A percentile compares a stretch with the other conserved stretches of the same genome.
These are phyloP conservation scores for Chalara sp. DNA, from an alignment of 2,329 filamentous ascomycete species.

Conservation along the genomic window DNA sequence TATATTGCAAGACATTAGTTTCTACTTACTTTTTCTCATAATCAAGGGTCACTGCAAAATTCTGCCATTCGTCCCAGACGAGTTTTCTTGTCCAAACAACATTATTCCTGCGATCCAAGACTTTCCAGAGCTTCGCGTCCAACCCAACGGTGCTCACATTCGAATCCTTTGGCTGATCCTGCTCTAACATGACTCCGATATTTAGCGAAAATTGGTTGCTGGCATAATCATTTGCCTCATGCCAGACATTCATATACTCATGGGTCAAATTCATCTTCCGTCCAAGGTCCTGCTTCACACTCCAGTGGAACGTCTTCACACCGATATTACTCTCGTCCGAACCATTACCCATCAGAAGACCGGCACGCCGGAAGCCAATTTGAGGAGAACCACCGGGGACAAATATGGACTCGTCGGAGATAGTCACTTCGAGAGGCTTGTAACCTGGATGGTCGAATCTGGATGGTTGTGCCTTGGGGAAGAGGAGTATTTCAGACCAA, in stretches of 20 bases:
- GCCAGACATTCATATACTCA: constrained; percentile 51
- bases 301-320: constrained; percentile 56
- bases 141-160: too few species aligned
- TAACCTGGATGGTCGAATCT: constrained; percentile 14
- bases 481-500: constrained; percentile 43
- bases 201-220: constrained; percentile 49
- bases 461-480: constrained; percentile 27
- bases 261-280: constrained; percentile 50
- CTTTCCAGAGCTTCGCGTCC: too few species aligned
- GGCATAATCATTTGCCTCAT: constrained; percentile 39
- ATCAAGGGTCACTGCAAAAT: constrained; percentile 53
- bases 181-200: constrained; percentile 44
- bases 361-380: constrained; percentile 53
- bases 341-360: constrained; percentile 45
- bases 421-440: constrained; percentile 13
- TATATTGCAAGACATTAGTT: too few species aligned
- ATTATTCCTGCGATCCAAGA: too few species aligned
- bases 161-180: constrained; percentile 2
- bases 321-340: constrained; percentile 44
- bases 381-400: constrained; percentile 35
- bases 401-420: constrained; percentile 51
- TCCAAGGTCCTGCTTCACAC: constrained; percentile 43
- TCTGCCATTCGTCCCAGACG: constrained; percentile 46
- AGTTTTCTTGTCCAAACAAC: constrained; percentile 35
- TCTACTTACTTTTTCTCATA: constrained; percentile 43